These are phyloP conservation scores for Vinca major DNA, from an alignment of 305 asterid species.

Conservation along the genomic window DNA sequence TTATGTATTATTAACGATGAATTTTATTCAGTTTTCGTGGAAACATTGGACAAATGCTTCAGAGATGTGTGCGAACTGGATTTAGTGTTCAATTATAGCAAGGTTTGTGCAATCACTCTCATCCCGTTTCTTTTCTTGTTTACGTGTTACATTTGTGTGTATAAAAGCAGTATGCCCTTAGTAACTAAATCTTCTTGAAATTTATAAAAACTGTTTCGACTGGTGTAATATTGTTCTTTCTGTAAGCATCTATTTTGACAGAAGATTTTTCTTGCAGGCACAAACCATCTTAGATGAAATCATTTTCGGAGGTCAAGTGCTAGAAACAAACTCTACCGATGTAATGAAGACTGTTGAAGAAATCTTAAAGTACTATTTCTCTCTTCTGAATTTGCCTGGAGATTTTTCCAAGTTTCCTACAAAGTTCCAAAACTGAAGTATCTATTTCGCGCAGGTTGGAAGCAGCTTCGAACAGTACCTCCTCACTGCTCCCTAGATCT, in stretches of 20 bases:
- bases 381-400: background rate
- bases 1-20: background rate
- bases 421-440: no score
- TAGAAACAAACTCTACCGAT: constrained; percentile 27
- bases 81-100: constrained; percentile 23
- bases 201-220: background rate
- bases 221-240: background rate
- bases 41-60: constrained; percentile 32
- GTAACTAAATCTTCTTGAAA: background rate
- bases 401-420: background rate
- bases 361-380: constrained; percentile 16
- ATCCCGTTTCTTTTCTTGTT: background rate
- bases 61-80: constrained; percentile 34
- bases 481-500: constrained; percentile 15
- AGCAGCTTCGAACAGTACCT: constrained; percentile 9
- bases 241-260: background rate
- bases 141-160: background rate
- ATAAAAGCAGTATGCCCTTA: background rate
- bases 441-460: constrained; percentile 20
- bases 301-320: constrained; percentile 30
- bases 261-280: constrained; percentile 13
- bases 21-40: constrained; percentile 23
- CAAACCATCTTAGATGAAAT: constrained; percentile 32
- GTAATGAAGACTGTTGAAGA: constrained; percentile 29
- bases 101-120: constrained; percentile 17